phyloP scores from a whole-genome alignment of 306 rosid species.

The Lablab purpureus region DNA sequence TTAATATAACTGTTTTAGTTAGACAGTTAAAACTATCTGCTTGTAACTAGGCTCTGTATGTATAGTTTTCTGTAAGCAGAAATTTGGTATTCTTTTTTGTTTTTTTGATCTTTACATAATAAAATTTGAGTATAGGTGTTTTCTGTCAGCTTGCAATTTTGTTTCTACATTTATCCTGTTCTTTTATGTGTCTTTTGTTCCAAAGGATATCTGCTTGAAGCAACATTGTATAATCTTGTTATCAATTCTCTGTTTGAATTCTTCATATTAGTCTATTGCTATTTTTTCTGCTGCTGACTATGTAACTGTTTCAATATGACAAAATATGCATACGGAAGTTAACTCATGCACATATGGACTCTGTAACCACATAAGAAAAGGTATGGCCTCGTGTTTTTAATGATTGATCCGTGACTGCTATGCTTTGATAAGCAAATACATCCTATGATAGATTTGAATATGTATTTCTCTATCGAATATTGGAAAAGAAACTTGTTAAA shows the following conservation, averaged over 20 bases:
- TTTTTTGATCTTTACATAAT: too few relatives aligned
- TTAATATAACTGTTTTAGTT: too few relatives aligned
- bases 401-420: slow-evolving; percentile 33
- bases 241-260: not conserved
- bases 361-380: slow-evolving; percentile 60
- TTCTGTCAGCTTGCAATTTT: not conserved
- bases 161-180: slow-evolving; percentile 3
- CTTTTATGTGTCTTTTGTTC: slow-evolving; percentile 21
- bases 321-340: slow-evolving; percentile 64
- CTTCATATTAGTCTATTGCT: slow-evolving; percentile 7
- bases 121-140: too few relatives aligned
- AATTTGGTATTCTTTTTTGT: too few relatives aligned
- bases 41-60: too few relatives aligned
- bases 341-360: slow-evolving; percentile 71
- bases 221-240: not conserved
- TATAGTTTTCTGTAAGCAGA: too few relatives aligned
- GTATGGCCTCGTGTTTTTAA: slow-evolving; percentile 44
- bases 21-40: too few relatives aligned
- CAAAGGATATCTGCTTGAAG: slow-evolving; percentile 2
- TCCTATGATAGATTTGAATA: not conserved
- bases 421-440: not conserved
- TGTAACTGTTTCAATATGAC: slow-evolving; percentile 39
- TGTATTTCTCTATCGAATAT: not conserved
- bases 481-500: not conserved
- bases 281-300: slow-evolving; percentile 35